Conservation (phyloP, 2,329 filamentous ascomycete species). For the Hypoxylon sp. region DNA sequence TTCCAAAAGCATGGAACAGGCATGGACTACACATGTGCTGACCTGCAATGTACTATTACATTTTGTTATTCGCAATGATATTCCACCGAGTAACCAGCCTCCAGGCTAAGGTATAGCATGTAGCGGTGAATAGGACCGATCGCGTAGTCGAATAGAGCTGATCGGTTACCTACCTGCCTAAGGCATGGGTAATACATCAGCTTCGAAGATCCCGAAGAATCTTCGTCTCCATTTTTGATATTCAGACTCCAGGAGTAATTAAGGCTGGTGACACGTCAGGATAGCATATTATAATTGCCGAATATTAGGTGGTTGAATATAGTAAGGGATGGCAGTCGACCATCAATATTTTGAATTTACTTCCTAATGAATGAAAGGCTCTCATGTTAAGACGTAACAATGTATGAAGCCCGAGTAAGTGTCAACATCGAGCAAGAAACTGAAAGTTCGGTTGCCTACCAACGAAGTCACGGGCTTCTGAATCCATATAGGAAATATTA, state of each 20-base stretch:
- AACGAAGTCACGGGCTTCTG: no score
- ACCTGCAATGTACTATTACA: conserved; percentile 15
- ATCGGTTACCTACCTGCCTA: not conserved
- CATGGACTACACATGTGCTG: conserved; percentile 9
- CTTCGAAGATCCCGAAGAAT: not conserved
- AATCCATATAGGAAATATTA: no score
- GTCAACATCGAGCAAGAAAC: no score
- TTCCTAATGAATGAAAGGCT: no score
- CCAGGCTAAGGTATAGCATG: not conserved
- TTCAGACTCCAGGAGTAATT: not conserved
- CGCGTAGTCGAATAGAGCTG: not conserved
- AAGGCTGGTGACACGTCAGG: not conserved
- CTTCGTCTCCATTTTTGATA: not conserved
- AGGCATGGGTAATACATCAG: not conserved
- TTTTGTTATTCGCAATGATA: not conserved
- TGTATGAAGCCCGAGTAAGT: no score
- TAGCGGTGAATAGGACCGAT: conserved; percentile 13
- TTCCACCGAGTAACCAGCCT: not conserved
- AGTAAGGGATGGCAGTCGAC: not conserved
- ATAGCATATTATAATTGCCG: not conserved
- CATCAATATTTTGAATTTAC: not conserved
- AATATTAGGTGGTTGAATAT: not conserved
- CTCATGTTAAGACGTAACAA: no score
- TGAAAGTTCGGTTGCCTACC: no score
- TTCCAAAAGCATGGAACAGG: conserved; percentile 6